Base-by-base conservation (phyloP, 2,329 filamentous ascomycete species). In the Penicillium sclerotiorum region DNA sequence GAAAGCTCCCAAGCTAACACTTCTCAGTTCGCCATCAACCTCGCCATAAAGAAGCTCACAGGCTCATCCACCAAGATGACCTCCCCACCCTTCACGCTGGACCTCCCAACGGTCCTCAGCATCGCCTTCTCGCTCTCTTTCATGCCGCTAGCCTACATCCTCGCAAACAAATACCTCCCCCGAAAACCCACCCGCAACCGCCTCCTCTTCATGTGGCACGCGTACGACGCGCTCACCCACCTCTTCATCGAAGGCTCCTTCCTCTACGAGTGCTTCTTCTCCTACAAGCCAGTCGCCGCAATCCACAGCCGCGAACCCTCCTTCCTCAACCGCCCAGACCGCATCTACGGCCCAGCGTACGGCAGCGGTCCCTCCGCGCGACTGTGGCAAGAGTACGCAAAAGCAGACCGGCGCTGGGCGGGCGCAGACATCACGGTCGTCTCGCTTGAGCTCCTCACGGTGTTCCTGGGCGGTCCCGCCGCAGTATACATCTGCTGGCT, bases 241-340 rank as follows among this genome's bases (percentile, higher is more conserved):
- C 84, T 95, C 72, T 78, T 90, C 69, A 88, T 97, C 68, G 93
- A 97, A 75, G 92, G 90, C 46, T 87, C 85, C 64, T 97, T 90
- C 73, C 84, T 96, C 20, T 96, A 91, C 79, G 90, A 95, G 75
- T 95, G 90, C 77, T 95, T 97, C 80, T 93, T 91, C 80, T 80
- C 80, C 59, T 84, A 77, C 62, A 72, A 73, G 40, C 63, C 70
- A 17, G 67, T 81, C 32, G 71, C 76, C 7, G 69, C 70, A 32
- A 63, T 61, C n/a, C 46, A 61, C 21, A 52, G 41, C 15, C 45
- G 50, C 6, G 61, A 63, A 2, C 72, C 72, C 18, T 77, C 77
- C 62, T 85, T 84, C 67, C 72, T 85, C 3, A 78, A 78, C 18
- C 64, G 70, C n/a, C 63, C 72, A 15, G 75, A 82, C 55, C 70